phyloP scores from a whole-genome alignment of 1,284 basidiomycete genomes.

The Marasmius sp. region DNA sequence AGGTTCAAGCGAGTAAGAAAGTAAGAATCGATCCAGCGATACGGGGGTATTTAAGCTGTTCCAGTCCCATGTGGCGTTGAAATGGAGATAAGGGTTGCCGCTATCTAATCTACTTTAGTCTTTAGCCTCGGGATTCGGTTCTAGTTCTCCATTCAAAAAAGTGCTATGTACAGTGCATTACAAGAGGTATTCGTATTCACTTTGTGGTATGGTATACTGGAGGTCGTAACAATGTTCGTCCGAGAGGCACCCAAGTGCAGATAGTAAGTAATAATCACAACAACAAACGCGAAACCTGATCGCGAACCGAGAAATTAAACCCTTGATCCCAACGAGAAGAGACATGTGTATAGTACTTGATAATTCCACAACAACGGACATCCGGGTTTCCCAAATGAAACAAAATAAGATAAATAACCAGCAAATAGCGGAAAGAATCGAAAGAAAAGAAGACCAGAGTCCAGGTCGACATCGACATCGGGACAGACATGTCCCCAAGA shows the following conservation, averaged over 20 bases:
- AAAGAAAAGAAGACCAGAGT: neutral
- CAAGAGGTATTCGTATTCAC: neutral
- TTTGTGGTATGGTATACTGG: neutral
- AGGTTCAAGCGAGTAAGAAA: neutral
- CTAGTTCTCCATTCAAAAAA: too few species aligned
- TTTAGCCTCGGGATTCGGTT: too few species aligned
- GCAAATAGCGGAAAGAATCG: neutral
- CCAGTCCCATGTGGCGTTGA: neutral
- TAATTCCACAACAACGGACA: too few species aligned
- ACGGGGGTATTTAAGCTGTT: neutral
- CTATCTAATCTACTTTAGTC: neutral
- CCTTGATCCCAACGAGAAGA: too few species aligned
- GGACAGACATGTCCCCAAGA: neutral
- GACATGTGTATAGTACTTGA: too few species aligned
- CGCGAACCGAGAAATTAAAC: too few species aligned
- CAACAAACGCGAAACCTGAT: neutral
- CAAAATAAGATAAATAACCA: neutral
- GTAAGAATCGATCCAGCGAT: neutral
- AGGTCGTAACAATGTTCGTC: neutral
- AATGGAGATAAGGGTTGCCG: neutral
- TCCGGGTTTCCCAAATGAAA: too few species aligned
- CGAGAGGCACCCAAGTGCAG: neutral
- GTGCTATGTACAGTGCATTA: neutral
- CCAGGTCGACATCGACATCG: too few species aligned
- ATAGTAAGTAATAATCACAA: neutral